phyloP scores from a whole-genome alignment of 73 alveolate genomes.

The Durusdinium trenchii region DNA sequence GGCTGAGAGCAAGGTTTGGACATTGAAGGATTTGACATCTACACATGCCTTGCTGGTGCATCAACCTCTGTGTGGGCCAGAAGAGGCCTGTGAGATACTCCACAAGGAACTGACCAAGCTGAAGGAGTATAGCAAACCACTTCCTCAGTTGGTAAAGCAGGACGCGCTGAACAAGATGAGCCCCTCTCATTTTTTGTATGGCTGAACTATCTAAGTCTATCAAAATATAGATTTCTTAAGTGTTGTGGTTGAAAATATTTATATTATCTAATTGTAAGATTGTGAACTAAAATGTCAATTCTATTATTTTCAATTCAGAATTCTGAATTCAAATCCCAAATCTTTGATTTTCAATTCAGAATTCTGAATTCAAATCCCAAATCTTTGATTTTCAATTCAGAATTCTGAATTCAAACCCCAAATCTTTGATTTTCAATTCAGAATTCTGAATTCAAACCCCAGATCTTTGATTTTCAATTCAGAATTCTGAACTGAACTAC shows the following conservation, averaged over 20 bases:
- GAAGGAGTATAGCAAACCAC: slow-evolving; percentile 9
- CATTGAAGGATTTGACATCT: background rate
- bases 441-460: too few relatives aligned
- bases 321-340: background rate
- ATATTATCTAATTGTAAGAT: too few relatives aligned
- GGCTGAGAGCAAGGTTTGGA: background rate
- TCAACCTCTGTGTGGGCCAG: background rate
- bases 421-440: background rate
- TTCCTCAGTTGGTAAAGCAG: background rate
- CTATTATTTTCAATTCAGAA: background rate
- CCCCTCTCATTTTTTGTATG: background rate
- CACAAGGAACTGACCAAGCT: background rate
- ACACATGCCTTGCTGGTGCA: background rate
- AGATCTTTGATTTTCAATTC: too few relatives aligned
- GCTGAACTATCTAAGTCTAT: too few relatives aligned
- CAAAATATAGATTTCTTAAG: too few relatives aligned
- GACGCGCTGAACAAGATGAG: background rate
- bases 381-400: too few relatives aligned
- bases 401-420: background rate
- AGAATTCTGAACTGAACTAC: too few relatives aligned
- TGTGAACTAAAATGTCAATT: background rate
- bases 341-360: background rate
- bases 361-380: background rate
- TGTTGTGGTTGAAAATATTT: too few relatives aligned
- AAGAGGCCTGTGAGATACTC: background rate